Base-by-base conservation (phyloP, 805 yeast species). In the Sugiyamaella valdiviana region DNA sequence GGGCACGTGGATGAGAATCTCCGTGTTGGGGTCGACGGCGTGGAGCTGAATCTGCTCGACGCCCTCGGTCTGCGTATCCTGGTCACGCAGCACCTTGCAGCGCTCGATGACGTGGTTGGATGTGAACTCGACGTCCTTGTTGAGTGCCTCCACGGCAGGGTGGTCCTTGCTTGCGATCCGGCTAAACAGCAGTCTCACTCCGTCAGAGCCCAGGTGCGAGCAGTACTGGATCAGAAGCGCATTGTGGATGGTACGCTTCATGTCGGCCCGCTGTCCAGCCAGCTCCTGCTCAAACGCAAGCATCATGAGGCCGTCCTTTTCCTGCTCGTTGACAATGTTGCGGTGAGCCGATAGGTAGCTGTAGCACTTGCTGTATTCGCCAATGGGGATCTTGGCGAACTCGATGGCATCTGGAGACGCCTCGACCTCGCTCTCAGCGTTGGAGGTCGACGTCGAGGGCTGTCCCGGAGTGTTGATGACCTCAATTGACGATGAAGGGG, bases 291-390 rank as follows among this genome's bases (percentile, higher is more conserved):
- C 95, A 65, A 93, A 93, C 0, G 97, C 95, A 17, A 83, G 82
- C 96, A 91, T 90, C 63, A 90, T 73, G 51, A 93, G 77, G 0
- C 95, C 87, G 65, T 93, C 98, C 62, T 90, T 88, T 63, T 93
- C 97, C 52, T 82, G 81, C 55, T 83, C 88, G 3, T 79, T 79
- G 44, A 90, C 79, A 49, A 93, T 85, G 50, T 76, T 72, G 36
- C 85, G 78, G 64, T 86, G 63, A 62, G 63, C 40, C 73, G 69
- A 55, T 56, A 85, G 68, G 65, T 70, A 80, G 44, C 67, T 68
- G 53, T 80, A 75, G 57, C 82, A 72, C 46, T 68, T 64, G n/a
- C 66, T 59, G 39, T 78, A 70, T 42, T 83, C 73, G 16, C 69
- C 67, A 2, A 65, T 54, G 1, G 79, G 68, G 21, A 90, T 74